Conservation (phyloP, 345 rosid species). For the Chamaenerion angustifolium region DNA sequence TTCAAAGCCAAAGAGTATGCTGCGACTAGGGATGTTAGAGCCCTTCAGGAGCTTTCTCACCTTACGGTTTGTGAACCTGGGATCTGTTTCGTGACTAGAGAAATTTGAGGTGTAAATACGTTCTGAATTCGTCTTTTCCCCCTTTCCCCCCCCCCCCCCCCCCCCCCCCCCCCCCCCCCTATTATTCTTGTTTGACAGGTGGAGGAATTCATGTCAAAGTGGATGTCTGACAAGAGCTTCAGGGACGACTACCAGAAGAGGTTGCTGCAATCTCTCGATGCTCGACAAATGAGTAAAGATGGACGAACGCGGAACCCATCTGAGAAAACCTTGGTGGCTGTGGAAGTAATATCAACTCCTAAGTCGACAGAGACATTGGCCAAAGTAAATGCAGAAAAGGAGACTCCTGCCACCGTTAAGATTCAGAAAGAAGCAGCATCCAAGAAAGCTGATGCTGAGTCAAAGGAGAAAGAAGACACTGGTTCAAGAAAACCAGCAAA, state of each 20-base stretch:
- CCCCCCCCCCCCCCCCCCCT: no score
- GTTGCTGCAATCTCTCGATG: conserved; percentile 46
- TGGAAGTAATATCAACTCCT: conserved; percentile 17
- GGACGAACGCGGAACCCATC: conserved; percentile 49
- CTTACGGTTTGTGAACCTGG: conserved; percentile 30
- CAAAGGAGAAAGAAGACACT: conserved; percentile 22
- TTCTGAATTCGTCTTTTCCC: background rate
- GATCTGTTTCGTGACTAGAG: background rate
- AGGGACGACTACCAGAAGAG: conserved; percentile 85
- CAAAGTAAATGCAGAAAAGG: conserved; percentile 41
- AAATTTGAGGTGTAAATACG: no score
- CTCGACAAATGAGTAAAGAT: conserved; percentile 49
- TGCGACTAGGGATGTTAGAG: conserved; percentile 35
- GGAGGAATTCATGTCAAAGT: conserved; percentile 65
- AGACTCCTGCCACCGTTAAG: conserved; percentile 22
- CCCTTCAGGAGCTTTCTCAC: conserved; percentile 38
- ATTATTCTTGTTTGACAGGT: conserved; percentile 24
- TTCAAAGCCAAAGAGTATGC: conserved; percentile 53
- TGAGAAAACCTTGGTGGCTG: conserved; percentile 43
- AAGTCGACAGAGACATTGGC: conserved; percentile 22
- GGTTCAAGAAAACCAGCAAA: conserved; percentile 1
- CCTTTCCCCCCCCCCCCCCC: no score
- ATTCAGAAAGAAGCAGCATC: conserved; percentile 27
- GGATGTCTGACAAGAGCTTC: conserved; percentile 53
- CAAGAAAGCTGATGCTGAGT: conserved; percentile 25